Conservation (phyloP, 352 stramenopile species). For the Phytophthora lateralis region DNA sequence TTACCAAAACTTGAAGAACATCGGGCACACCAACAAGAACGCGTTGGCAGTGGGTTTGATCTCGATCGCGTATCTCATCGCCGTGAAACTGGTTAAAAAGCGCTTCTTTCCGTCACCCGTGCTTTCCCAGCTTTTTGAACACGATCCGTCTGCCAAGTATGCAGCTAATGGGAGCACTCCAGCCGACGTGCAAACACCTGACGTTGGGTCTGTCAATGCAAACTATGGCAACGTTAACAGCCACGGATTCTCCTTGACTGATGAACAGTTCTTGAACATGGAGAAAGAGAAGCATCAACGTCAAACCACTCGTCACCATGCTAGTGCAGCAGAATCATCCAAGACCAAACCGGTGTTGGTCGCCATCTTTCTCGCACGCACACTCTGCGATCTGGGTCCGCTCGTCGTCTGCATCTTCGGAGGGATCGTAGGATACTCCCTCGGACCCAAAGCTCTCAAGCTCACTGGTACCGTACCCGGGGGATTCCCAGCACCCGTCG, state of each 20-base stretch:
- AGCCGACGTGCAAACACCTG: conserved; percentile 9
- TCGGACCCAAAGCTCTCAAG: conserved; percentile 64
- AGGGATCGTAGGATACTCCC: conserved; percentile 52
- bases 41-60: conserved; percentile 63
- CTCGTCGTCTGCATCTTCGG: conserved; percentile 75
- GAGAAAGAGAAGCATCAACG: conserved; percentile 2
- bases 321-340: not conserved
- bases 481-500: conserved; percentile 56
- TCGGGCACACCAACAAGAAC: conserved; percentile 70
- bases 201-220: conserved; percentile 12
- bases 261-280: conserved; percentile 44
- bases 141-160: conserved; percentile 10
- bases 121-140: conserved; percentile 27
- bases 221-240: conserved; percentile 20
- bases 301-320: conserved; percentile 1
- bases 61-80: conserved; percentile 59
- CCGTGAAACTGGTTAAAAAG: conserved; percentile 42
- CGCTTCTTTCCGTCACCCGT: conserved; percentile 34
- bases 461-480: conserved; percentile 70
- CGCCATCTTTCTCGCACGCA: conserved; percentile 40
- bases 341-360: conserved; percentile 27
- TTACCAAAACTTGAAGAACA: conserved; percentile 54
- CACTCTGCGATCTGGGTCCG: conserved; percentile 61
- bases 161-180: not conserved
- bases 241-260: conserved; percentile 44